Evolutionary conservation across 164 flowering plant genomes (phyloP).

Genomic region (Akebia trifoliata): DNA sequence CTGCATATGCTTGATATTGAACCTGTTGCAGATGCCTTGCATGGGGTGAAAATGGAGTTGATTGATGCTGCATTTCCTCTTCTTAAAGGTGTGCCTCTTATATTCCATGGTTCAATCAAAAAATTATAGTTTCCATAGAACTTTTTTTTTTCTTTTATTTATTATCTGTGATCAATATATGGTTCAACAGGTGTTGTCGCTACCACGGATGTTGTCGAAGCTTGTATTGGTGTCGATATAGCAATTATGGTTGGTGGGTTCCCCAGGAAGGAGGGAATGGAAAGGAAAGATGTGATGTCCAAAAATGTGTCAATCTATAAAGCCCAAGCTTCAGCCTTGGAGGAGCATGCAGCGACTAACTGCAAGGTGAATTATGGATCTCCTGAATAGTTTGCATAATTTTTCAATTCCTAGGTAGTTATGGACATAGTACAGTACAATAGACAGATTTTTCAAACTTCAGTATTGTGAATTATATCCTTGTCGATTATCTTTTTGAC

Average conservation of each 20-base stretch:
- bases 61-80: slow-evolving; percentile 84
- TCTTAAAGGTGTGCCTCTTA: slow-evolving; percentile 75
- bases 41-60: slow-evolving; percentile 76
- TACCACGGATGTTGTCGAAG: slow-evolving; percentile 66
- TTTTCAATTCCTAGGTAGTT: neutral
- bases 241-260: slow-evolving; percentile 82
- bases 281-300: slow-evolving; percentile 81
- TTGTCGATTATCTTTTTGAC: no score
- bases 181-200: slow-evolving; percentile 55
- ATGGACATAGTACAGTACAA: neutral
- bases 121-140: no score
- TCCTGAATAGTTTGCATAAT: neutral
- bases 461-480: no score
- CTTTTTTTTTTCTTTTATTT: no score
- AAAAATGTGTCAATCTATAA: slow-evolving; percentile 67
- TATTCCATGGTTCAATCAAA: no score
- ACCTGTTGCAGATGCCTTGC: slow-evolving; percentile 57
- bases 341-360: slow-evolving; percentile 60
- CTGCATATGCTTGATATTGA: slow-evolving; percentile 75
- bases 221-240: slow-evolving; percentile 56
- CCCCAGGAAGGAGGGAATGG: slow-evolving; percentile 76
- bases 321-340: slow-evolving; percentile 71
- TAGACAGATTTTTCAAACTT: no score
- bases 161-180: neutral
- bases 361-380: slow-evolving; percentile 53